These are phyloP conservation scores for Euphrasia confusa DNA, from an alignment of 257 asterid genomes.

Conservation along the genomic window DNA sequence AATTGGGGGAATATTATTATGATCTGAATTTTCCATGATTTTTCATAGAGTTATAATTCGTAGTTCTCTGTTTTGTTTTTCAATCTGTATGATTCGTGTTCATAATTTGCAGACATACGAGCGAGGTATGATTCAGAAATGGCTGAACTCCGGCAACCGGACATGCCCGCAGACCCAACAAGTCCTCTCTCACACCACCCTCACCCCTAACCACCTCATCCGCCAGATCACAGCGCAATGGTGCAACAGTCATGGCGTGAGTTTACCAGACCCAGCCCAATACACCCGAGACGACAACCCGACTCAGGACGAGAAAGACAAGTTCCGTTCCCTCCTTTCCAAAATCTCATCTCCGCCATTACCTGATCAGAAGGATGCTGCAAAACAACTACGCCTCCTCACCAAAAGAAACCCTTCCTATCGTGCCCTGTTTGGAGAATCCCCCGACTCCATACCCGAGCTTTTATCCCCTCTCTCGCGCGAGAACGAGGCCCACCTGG, in stretches of 20 bases:
- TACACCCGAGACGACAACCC: constrained; percentile 42
- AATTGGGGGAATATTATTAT: neutral
- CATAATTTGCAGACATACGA: constrained; percentile 71
- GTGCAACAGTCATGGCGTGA: constrained; percentile 64
- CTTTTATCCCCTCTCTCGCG: constrained; percentile 59
- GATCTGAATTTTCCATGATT: too few relatives aligned
- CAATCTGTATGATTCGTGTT: neutral
- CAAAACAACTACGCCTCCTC: constrained; percentile 57
- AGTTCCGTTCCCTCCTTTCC: constrained; percentile 47
- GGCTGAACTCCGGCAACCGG: constrained; percentile 79
- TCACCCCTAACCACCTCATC: constrained; percentile 71
- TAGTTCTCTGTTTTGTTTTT: constrained; percentile 8
- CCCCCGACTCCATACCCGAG: constrained; percentile 47
- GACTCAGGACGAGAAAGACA: constrained; percentile 56
- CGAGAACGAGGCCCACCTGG: constrained; percentile 32
- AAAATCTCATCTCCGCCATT: constrained; percentile 46
- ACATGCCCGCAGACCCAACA: constrained; percentile 86
- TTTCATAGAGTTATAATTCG: too few relatives aligned
- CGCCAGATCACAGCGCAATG: constrained; percentile 61
- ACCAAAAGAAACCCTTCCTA: constrained; percentile 71
- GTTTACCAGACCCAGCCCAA: constrained; percentile 44
- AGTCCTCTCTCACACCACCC: constrained; percentile 68
- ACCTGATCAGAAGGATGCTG: constrained; percentile 67
- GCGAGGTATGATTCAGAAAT: constrained; percentile 69
- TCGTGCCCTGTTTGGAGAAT: constrained; percentile 73